These are phyloP conservation scores for Dentipellis fragilis DNA, from an alignment of 768 basidiomycete species.

Conservation along the genomic window DNA sequence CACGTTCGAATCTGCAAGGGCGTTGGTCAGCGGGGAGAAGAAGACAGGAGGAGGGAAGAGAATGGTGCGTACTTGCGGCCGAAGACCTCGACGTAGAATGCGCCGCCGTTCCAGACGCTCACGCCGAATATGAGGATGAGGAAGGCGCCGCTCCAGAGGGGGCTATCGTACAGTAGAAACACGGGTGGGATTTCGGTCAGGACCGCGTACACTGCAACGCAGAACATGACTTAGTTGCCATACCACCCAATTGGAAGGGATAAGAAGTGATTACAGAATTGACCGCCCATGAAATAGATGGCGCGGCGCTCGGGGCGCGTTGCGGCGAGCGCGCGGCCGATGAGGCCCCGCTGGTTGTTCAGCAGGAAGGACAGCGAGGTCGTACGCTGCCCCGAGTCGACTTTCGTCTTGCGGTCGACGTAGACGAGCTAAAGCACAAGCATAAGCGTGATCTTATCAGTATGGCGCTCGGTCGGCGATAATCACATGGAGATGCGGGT, in stretches of 20 bases:
- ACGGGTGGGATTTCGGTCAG: slow-evolving; percentile 83
- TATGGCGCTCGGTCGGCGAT: background rate
- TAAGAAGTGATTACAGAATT: slow-evolving; percentile 40
- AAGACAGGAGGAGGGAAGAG: background rate
- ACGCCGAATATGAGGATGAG: slow-evolving; percentile 74
- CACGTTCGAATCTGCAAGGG: slow-evolving; percentile 71
- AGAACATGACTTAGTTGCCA: slow-evolving; percentile 1
- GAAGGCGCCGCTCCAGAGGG: slow-evolving; percentile 70
- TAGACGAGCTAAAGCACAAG: slow-evolving; percentile 56
- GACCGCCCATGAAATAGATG: slow-evolving; percentile 73
- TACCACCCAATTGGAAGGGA: slow-evolving; percentile 3
- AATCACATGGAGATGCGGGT: background rate
- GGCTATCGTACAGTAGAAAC: slow-evolving; percentile 72
- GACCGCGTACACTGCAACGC: slow-evolving; percentile 60
- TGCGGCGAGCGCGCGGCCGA: slow-evolving; percentile 59
- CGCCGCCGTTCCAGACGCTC: slow-evolving; percentile 93
- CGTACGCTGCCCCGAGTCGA: slow-evolving; percentile 82
- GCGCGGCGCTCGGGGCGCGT: slow-evolving; percentile 56
- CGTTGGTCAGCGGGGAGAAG: background rate
- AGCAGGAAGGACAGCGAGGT: slow-evolving; percentile 86
- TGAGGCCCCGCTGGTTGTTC: slow-evolving; percentile 78
- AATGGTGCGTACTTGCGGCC: slow-evolving; percentile 76
- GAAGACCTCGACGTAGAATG: slow-evolving; percentile 94
- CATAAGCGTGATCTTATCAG: background rate
- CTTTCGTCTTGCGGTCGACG: slow-evolving; percentile 80